phyloP scores from a whole-genome alignment of 2,329 filamentous ascomycete genomes.

The Fusarium anthophilum region DNA sequence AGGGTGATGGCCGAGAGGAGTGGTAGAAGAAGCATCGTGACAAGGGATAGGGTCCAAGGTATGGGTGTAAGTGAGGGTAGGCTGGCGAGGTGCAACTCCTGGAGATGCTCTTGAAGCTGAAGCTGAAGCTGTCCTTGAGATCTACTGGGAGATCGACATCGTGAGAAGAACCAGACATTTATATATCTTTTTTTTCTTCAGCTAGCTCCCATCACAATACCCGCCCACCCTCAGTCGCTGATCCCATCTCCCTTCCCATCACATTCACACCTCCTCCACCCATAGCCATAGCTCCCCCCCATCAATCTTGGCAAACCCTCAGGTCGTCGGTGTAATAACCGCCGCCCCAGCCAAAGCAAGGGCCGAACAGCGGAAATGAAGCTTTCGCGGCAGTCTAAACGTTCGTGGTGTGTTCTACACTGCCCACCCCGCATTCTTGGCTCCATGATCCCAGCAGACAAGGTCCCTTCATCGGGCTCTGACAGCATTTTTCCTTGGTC shows the following conservation, averaged over 20 bases:
- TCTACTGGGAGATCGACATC: conserved; percentile 9
- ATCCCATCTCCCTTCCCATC: neutral
- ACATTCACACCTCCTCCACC: neutral
- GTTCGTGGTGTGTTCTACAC: neutral
- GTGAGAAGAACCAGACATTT: conserved; percentile 15
- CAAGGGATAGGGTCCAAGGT: neutral
- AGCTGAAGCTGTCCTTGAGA: conserved; percentile 12
- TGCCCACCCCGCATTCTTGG: conserved; percentile 29
- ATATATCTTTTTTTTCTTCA: conserved; percentile 6
- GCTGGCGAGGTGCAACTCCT: conserved; percentile 2
- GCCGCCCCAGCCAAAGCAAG: neutral
- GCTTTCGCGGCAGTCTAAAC: neutral
- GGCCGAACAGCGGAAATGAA: conserved; percentile 10
- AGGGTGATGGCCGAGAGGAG: conserved; percentile 42
- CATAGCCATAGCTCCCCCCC: neutral
- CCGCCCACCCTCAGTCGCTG: conserved; percentile 1
- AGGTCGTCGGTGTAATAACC: conserved; percentile 11
- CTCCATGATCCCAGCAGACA: conserved; percentile 15
- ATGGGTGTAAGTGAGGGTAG: neutral
- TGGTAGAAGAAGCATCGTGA: conserved; percentile 38
- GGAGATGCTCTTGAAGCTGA: neutral
- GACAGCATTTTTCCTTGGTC: conserved; percentile 19
- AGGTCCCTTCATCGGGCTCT: neutral
- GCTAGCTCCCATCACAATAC: conserved; percentile 16
- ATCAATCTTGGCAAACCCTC: conserved; percentile 12